Evolutionary conservation across 148 eudicot genomes (phyloP), one percentile per base, ranked within the genome.

Genomic region (Vaccinium macrocarpon): DNA sequence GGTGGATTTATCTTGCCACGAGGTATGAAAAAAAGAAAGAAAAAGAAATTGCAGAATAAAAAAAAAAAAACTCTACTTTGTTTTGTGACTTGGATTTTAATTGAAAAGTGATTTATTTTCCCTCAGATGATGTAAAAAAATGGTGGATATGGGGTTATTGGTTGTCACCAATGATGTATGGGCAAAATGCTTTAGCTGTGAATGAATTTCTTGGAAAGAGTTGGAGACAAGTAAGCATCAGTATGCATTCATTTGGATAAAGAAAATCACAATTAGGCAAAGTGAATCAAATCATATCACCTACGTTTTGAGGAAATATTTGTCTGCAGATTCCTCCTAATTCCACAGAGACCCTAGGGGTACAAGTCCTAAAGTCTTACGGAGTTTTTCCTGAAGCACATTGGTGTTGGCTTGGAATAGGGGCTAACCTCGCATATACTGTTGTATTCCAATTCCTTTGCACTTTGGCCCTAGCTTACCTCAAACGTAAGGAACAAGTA

Each of bases 101-200:
- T 10, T 29, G 15, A 51, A 3, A 25, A 53, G 70, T 53, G 76
- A 16, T 81, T 38, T 81, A 1, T 7, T 55, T 38, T 12, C 23
- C 64, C 51, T 35, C 88, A 92, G 98, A 87, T 57, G 79, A 86
- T 71, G 80, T 95, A 27, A 95, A 91, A 85, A 89, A 86, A 55
- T 95, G 98, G 98, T 95, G 98, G 98, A 91, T 90, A 87, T 95
- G 98, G 98, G 96, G 97, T 66, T 93, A 95, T 80, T 95, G 95
- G 97, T 25, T 90, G 79, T 95, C 98, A 46, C 98, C 98, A 2
- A 11, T 95, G 86, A 92, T 84, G 91, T 95, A 95, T 81, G 94
- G 87, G 38, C 92, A 92, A 80, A 95, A 92, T 85, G 95, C 95
- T 35, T 78, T 95, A 18, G 87, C 88, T 12, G 98, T 91, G 79